phyloP scores from a whole-genome alignment of 352 stramenopile species.

The Blastocystis sp. region DNA sequence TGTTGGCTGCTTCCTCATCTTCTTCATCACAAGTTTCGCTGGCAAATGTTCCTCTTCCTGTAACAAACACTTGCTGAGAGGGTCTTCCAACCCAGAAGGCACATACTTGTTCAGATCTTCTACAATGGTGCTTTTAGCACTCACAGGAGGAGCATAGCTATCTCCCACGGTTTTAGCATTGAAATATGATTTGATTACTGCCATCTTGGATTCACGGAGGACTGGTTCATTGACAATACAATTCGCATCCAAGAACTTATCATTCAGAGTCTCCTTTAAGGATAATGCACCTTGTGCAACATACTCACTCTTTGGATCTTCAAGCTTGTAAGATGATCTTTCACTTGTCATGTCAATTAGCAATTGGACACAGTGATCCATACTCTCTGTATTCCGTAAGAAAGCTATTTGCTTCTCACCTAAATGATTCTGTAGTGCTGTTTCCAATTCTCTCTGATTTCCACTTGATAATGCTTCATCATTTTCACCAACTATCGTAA shows the following conservation, averaged over 20 bases:
- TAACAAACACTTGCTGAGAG: background rate
- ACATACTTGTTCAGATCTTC: background rate
- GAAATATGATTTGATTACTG: too few relatives aligned
- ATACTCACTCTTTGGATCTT: background rate
- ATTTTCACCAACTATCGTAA: background rate
- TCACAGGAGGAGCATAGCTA: background rate
- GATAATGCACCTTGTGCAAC: background rate
- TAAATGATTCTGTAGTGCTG: too few relatives aligned
- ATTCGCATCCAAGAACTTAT: too few relatives aligned
- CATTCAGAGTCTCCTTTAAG: too few relatives aligned
- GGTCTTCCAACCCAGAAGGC: background rate
- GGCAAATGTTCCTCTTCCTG: background rate
- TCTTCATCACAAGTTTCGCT: background rate
- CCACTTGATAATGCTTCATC: background rate
- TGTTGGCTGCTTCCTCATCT: background rate
- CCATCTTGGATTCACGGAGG: too few relatives aligned
- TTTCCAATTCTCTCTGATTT: background rate
- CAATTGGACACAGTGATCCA: background rate
- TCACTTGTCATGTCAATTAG: background rate
- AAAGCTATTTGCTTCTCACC: background rate
- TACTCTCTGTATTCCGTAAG: background rate
- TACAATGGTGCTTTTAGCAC: background rate
- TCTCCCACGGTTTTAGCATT: too few relatives aligned
- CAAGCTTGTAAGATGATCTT: background rate
- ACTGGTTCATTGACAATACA: too few relatives aligned